Conservation (phyloP, 2,329 filamentous ascomycete genomes). For the Diplodia sapinea region DNA sequence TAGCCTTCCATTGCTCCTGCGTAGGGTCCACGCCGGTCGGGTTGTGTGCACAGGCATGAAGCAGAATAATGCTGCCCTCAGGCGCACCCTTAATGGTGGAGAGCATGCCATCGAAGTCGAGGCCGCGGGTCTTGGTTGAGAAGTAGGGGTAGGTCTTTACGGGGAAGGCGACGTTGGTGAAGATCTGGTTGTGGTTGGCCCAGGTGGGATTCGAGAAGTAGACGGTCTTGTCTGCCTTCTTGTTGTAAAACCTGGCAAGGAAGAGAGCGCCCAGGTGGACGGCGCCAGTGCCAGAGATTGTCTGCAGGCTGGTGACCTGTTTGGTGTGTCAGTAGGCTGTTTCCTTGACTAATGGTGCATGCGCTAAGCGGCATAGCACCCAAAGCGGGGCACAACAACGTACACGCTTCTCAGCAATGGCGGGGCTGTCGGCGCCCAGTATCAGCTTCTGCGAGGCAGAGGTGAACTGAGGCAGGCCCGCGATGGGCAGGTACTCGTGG, state of each 20-base stretch:
- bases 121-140: slow-evolving; percentile 81
- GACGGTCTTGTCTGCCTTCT: slow-evolving; percentile 69
- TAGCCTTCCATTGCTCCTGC: slow-evolving; percentile 89
- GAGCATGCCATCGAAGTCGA: slow-evolving; percentile 92
- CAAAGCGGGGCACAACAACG: slow-evolving; percentile 35
- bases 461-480: slow-evolving; percentile 84
- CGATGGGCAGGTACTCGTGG: slow-evolving; percentile 98
- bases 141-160: slow-evolving; percentile 94
- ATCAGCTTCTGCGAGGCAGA: slow-evolving; percentile 90
- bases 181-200: slow-evolving; percentile 99
- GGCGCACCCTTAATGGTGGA: slow-evolving; percentile 70
- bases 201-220: slow-evolving; percentile 96
- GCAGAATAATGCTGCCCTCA: slow-evolving; percentile 80
- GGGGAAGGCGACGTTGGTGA: slow-evolving; percentile 82
- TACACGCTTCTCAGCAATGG: slow-evolving; percentile 81
- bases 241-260: slow-evolving; percentile 85
- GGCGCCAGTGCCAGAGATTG: slow-evolving; percentile 95
- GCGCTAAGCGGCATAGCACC: neutral
- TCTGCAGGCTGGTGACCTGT: slow-evolving; percentile 78
- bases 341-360: slow-evolving; percentile 27
- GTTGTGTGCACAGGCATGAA: slow-evolving; percentile 97
- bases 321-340: slow-evolving; percentile 25
- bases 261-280: slow-evolving; percentile 93
- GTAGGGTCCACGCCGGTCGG: slow-evolving; percentile 96
- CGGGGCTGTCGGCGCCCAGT: slow-evolving; percentile 78